Evolutionary conservation across 2,329 filamentous ascomycete genomes (phyloP), one percentile per base, ranked within the genome.

Genomic region (Cyphellophora attinorum): DNA sequence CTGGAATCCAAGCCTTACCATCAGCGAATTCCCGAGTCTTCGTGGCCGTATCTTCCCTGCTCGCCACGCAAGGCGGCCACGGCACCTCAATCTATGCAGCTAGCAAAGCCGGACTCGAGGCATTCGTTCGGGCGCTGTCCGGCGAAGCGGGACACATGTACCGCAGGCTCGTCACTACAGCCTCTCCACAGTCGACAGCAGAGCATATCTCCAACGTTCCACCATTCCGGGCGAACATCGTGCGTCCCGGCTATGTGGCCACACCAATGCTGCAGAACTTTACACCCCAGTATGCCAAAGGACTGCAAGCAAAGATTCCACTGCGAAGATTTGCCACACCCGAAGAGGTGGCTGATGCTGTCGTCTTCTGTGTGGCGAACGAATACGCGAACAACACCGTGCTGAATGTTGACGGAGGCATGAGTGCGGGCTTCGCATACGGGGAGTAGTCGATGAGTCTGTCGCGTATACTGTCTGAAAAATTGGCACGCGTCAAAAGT

Each of bases 351-450:
- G 85, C 85, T n/a, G 77, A 88, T 51, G 85, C 85, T 35, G 83
- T 81, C 30, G 53, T 80, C 17, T 93, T 93, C 56, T 68, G 93
- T 11, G 80, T 75, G 18, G 69, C 70, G 30, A 93, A 91, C 56
- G 64, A 73, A 42, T 94, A 89, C 59, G 82, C 85, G 37, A 89
- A 89, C 56, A 93, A 93, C 46, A 91, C 84, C 55, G 70, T 88
- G 33, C 66, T 94, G 33, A 91, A 88, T 55, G 67, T 94, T 17
- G 86, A 93, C 57, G 86, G 86, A 11, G 86, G 86, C 2, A 57
- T 93, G 46, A 86, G 81, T 56, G 82, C 81, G 33, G 48, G 61
- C 33, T 82, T n/a, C n/a, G n/a, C n/a, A n/a, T n/a, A n/a, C 54
- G 68, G 23, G 11, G 16, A n/a, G 15, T 15, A 12, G 29, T n/a